These are phyloP conservation scores for Babesia ovata DNA, from an alignment of 169 alveolate species.

Conservation along the genomic window DNA sequence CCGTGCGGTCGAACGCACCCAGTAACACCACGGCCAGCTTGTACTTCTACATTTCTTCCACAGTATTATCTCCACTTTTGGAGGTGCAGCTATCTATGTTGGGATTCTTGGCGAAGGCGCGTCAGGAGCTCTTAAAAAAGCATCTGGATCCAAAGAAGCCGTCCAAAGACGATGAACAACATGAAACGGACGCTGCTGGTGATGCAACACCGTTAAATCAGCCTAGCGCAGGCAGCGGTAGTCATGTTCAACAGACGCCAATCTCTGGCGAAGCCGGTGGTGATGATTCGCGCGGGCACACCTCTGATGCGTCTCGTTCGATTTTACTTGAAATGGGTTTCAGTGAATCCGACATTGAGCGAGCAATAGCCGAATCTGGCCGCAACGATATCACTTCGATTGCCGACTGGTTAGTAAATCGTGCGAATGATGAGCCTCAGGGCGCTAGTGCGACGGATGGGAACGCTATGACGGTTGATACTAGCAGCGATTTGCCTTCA, in stretches of 20 bases:
- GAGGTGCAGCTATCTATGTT: conserved; percentile 47
- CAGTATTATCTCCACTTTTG: conserved; percentile 35
- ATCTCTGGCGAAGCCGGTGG: background rate
- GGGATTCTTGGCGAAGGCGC: conserved; percentile 41
- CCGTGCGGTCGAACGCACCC: conserved; percentile 34
- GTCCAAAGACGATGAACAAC: background rate
- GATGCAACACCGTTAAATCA: background rate
- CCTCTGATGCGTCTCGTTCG: conserved; percentile 37
- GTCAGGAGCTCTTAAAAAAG: conserved; percentile 49
- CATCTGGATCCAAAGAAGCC: conserved; percentile 2
- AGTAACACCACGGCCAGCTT: conserved; percentile 55
- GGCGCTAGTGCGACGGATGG: background rate
- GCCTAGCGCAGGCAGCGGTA: conserved; percentile 3
- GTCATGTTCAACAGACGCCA: background rate
- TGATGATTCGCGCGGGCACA: background rate
- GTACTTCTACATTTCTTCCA: conserved; percentile 51
- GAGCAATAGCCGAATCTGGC: conserved; percentile 55
- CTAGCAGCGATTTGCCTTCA: conserved; percentile 5
- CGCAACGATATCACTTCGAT: conserved; percentile 41
- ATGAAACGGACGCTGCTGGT: background rate
- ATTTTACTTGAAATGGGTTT: conserved; percentile 62
- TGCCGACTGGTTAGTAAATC: conserved; percentile 55
- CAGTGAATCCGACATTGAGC: conserved; percentile 26
- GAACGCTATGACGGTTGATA: background rate
- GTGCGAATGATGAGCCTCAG: background rate